phyloP scores from a whole-genome alignment of 495 filamentous ascomycete genomes.

The Bacidia rubella region DNA sequence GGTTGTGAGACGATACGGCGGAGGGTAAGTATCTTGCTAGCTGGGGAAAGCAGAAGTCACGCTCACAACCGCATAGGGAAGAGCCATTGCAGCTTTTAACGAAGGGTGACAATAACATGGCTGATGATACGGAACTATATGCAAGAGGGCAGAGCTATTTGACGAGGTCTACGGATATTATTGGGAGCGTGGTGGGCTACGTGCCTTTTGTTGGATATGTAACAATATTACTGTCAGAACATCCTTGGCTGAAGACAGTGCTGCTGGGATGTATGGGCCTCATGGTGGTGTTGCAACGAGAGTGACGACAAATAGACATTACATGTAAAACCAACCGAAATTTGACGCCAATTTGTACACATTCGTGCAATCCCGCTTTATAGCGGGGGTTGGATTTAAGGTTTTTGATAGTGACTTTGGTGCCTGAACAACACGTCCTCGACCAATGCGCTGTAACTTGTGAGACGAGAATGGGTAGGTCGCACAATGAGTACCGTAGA shows the following conservation, averaged over 20 bases:
- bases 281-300: conserved; percentile 84
- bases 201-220: conserved; percentile 94
- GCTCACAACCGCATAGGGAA: conserved; percentile 14
- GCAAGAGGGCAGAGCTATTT: conserved; percentile 75
- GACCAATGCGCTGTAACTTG: too few species aligned
- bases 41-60: neutral
- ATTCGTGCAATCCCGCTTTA: neutral
- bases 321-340: too few species aligned
- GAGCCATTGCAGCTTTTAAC: conserved; percentile 58
- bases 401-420: conserved; percentile 5
- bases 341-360: too few species aligned
- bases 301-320: too few species aligned
- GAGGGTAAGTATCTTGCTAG: conserved; percentile 41
- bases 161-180: conserved; percentile 71
- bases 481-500: too few species aligned
- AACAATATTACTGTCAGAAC: conserved; percentile 89
- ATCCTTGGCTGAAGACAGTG: conserved; percentile 93
- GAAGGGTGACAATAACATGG: conserved; percentile 95
- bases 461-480: too few species aligned
- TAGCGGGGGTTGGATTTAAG: neutral
- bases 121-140: conserved; percentile 90
- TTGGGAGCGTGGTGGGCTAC: conserved; percentile 88
- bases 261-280: conserved; percentile 91
- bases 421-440: conserved; percentile 30
- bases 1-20: conserved; percentile 59